These are phyloP conservation scores for Bothriochloa decipiens DNA, from an alignment of 176 grass and related monocot species.

Conservation along the genomic window DNA sequence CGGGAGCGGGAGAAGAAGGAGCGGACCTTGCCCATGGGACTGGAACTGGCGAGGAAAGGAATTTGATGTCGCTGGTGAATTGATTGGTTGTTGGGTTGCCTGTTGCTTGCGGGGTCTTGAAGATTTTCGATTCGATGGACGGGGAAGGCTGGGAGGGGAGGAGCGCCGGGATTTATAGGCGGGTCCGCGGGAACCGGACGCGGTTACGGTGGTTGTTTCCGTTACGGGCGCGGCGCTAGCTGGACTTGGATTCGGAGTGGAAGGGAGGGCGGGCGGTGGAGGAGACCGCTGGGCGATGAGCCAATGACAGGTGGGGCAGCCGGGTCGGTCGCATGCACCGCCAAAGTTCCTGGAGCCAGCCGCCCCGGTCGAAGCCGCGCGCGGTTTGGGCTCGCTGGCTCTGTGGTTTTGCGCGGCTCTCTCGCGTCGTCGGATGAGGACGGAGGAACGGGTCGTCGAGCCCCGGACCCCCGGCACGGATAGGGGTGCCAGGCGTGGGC, in stretches of 20 bases:
- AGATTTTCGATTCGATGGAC: too few relatives aligned
- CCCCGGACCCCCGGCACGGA: background rate
- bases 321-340: background rate
- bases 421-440: background rate
- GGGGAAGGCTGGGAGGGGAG: background rate
- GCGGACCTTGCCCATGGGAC: constrained; percentile 76
- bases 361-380: background rate
- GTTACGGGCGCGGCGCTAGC: background rate
- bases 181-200: background rate
- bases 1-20: constrained; percentile 80
- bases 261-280: background rate
- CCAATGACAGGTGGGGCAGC: constrained; percentile 13
- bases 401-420: constrained; percentile 14
- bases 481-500: background rate
- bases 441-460: background rate
- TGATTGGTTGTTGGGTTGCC: background rate
- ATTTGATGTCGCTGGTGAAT: background rate
- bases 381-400: background rate
- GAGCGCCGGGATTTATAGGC: background rate
- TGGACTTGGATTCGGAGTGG: background rate
- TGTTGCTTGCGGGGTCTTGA: too few relatives aligned
- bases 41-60: background rate
- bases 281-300: background rate
- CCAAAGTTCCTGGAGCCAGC: background rate
- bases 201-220: background rate